Percentiles rank a stretch among this genome's conserved stretches.
phyloP scores from a whole-genome alignment of 2,329 filamentous ascomycete genomes.

The Pyrenophora teres region DNA sequence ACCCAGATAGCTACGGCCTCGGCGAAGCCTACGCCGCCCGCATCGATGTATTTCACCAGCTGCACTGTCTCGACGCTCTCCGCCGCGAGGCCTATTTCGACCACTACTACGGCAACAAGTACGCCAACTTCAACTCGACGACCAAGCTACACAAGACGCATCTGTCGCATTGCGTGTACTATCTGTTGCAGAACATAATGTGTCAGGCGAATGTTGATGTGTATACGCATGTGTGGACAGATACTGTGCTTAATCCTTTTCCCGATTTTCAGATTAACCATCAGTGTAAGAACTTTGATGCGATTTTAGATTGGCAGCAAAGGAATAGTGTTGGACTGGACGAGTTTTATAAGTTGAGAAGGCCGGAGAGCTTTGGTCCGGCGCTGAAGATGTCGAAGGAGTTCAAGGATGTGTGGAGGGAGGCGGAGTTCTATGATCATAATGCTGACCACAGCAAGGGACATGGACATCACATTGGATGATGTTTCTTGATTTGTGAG shows the following conservation, averaged over 20 bases:
- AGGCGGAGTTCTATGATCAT: neutral
- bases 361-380: neutral
- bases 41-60: conserved; percentile 16
- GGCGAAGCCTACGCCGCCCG: conserved; percentile 11
- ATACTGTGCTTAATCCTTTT: neutral
- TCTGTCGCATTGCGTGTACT: neutral
- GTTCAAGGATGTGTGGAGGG: neutral
- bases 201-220: neutral
- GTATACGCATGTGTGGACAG: neutral
- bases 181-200: neutral
- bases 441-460: neutral
- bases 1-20: neutral
- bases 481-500: neutral
- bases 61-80: conserved; percentile 14
- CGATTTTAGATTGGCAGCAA: neutral
- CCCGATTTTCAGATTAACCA: neutral
- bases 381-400: neutral
- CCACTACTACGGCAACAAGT: conserved; percentile 4
- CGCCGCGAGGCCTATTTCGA: conserved; percentile 9
- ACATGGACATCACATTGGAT: neutral
- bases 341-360: neutral
- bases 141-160: neutral
- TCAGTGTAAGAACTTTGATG: neutral
- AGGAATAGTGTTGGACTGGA: neutral
- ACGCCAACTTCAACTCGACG: neutral